Conservation (phyloP, 2,329 filamentous ascomycete genomes). For the Ophiostoma sp. region DNA sequence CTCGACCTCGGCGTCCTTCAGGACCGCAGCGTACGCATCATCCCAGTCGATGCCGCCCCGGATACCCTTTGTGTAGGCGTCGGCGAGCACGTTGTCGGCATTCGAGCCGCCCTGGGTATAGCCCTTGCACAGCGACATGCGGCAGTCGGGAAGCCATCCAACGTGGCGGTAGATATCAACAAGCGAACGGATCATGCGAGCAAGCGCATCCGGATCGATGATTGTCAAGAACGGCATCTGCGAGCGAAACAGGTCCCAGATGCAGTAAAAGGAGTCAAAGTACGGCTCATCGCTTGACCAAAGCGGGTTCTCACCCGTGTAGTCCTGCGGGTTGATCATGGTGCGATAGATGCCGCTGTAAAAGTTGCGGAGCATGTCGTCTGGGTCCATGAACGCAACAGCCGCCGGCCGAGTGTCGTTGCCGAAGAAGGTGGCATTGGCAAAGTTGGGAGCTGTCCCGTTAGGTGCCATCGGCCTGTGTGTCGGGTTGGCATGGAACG, state of each 20-base stretch:
- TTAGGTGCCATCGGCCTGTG: background rate
- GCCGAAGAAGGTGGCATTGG: background rate
- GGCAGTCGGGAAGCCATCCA: conserved; percentile 72
- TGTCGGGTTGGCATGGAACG: background rate
- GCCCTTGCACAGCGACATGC: conserved; percentile 74
- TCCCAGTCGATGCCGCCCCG: conserved; percentile 63
- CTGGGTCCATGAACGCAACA: conserved; percentile 44
- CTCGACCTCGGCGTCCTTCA: conserved; percentile 62
- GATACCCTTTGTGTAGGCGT: conserved; percentile 68
- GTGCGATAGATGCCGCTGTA: conserved; percentile 73
- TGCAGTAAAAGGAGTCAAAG: conserved; percentile 75
- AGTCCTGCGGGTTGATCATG: conserved; percentile 72
- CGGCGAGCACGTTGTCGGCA: conserved; percentile 67
- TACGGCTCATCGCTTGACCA: conserved; percentile 69
- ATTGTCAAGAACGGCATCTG: conserved; percentile 70
- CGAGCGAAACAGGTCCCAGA: conserved; percentile 71
- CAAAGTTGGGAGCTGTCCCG: background rate
- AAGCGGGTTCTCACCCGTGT: conserved; percentile 69
- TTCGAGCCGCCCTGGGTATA: conserved; percentile 76
- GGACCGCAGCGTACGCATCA: conserved; percentile 67
- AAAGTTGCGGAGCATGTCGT: conserved; percentile 60
- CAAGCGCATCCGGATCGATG: conserved; percentile 63
- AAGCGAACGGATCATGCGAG: conserved; percentile 67
- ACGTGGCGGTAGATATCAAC: conserved; percentile 70
- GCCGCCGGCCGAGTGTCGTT: background rate